phyloP scores from a whole-genome alignment of 441 rosid genomes.

The Rhodomyrtus psidioides region DNA sequence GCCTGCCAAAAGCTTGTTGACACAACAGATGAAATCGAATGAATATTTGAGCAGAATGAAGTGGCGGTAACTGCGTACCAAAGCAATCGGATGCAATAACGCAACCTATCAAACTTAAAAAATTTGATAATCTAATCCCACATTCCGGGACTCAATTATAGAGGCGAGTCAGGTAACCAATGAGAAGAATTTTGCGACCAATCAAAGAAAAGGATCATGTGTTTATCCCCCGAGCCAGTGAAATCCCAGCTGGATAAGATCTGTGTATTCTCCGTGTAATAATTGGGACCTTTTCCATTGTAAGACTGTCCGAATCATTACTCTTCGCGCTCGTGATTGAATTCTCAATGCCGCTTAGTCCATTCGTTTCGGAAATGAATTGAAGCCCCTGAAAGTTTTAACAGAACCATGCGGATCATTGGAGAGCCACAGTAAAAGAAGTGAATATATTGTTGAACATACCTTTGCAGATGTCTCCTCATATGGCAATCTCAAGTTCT shows the following conservation, averaged over 20 bases:
- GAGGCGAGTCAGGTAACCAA: neutral
- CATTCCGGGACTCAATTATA: neutral
- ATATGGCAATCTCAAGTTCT: conserved; percentile 30
- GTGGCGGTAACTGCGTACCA: neutral
- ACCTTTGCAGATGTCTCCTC: conserved; percentile 51
- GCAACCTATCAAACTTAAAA: neutral
- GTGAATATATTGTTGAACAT: neutral
- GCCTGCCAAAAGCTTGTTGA: neutral
- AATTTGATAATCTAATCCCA: neutral
- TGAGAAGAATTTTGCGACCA: neutral
- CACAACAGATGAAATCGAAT: neutral
- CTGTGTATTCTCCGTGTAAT: conserved; percentile 52
- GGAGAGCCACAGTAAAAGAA: neutral
- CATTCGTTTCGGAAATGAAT: conserved; percentile 48
- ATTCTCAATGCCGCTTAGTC: conserved; percentile 12
- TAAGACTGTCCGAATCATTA: conserved; percentile 8
- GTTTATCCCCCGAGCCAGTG: conserved; percentile 32
- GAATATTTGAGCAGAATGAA: neutral
- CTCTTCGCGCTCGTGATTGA: conserved; percentile 4
- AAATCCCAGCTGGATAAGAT: conserved; percentile 53
- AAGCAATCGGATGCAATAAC: neutral
- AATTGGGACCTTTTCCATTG: conserved; percentile 11
- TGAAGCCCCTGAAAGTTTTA: conserved; percentile 59
- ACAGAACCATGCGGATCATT: neutral
- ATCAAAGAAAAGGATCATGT: neutral